Evolutionary conservation across 2,329 filamentous ascomycete species (phyloP), one percentile per base, ranked within the genome.

Genomic region (Mycosphaerella sp.): DNA sequence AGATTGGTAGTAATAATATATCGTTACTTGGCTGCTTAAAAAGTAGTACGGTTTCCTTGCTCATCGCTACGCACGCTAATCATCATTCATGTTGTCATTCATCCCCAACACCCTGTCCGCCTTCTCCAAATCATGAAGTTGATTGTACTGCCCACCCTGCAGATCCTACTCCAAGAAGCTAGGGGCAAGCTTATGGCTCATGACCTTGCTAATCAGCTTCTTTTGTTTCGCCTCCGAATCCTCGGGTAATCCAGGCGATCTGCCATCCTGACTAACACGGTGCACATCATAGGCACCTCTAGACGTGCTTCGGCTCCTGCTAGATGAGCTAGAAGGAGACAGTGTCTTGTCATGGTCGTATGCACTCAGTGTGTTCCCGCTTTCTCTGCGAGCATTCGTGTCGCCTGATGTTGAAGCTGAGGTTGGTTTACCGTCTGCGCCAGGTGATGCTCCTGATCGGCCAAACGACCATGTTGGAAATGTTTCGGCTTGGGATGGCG

Each of bases 141-240:
- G 1, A 3, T 25, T 25, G 4, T 4, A 1, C 7, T 25, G n/a
- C n/a, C n/a, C n/a, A n/a, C n/a, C n/a, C n/a, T n/a, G n/a, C n/a
- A n/a, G n/a, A n/a, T 8, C 34, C 12, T 39, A 50, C 47, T 50
- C 30, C 48, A 50, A 39, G 25, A 50, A 50, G 6, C 32, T 44
- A 1, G 48, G 48, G 9, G 41, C 48, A 43, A 50, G 41, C 27
- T 50, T 50, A 12, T 50, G 48, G 14, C 44, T 41, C 34, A 50
- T 21, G 1, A 44, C n/a, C 27, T 40, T 50, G n/a, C 35, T 13
- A 4, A 50, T 13, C 17, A 37, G n/a, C 16, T 34, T 44, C 41
- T 44, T 44, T 6, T 50, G 48, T 14, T 44, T 37, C 16, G 34
- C 41, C 21, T 50, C 48, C 16, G 43, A 39, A 6, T 50, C 48